phyloP scores from a whole-genome alignment of 129 eudicot genomes.

The Artemisia tridentata region DNA sequence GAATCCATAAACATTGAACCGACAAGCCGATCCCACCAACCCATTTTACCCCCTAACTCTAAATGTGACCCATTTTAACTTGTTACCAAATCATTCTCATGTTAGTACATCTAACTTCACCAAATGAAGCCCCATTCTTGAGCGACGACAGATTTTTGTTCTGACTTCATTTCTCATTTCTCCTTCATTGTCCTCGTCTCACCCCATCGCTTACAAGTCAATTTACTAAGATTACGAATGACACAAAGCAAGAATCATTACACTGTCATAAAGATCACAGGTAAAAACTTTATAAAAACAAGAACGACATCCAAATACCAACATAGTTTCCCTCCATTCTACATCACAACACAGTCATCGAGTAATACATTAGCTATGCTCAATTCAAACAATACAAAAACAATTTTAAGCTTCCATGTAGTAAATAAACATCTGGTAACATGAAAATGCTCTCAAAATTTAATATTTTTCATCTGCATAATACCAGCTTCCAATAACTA shows the following conservation, averaged over 20 bases:
- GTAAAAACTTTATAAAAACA: neutral
- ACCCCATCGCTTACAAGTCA: no score
- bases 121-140: no score
- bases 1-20: no score
- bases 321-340: constrained; percentile 15
- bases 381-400: constrained; percentile 12
- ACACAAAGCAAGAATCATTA: neutral
- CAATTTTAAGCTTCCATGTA: neutral
- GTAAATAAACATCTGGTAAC: constrained; percentile 48
- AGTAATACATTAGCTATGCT: neutral
- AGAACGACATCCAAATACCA: neutral
- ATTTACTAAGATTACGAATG: no score
- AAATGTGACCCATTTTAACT: no score
- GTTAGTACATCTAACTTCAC: no score
- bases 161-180: no score
- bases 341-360: neutral
- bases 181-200: no score
- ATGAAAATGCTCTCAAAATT: constrained; percentile 43
- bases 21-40: no score
- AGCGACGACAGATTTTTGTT: no score
- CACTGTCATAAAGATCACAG: neutral
- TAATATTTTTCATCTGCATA: constrained; percentile 6
- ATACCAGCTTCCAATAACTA: neutral
- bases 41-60: no score
- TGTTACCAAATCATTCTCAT: no score